Evolutionary conservation across 768 basidiomycete genomes (phyloP).

Genomic region (Lentinula boryana): DNA sequence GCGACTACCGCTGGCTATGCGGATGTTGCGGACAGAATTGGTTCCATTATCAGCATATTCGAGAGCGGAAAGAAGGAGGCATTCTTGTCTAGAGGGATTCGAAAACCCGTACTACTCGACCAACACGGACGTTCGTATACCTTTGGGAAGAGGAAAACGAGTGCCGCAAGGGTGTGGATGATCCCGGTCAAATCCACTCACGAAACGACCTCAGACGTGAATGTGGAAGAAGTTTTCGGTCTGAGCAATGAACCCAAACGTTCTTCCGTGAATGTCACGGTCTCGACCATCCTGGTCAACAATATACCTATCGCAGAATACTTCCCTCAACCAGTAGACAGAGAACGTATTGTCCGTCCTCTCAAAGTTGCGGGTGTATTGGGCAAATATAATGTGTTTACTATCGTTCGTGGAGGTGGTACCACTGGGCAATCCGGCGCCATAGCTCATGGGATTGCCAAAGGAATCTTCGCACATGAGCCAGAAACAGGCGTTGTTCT

Average conservation of each 20-base stretch:
- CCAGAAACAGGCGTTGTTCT: constrained; percentile 62
- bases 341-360: constrained; percentile 79
- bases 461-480: constrained; percentile 66
- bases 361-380: constrained; percentile 78
- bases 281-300: constrained; percentile 78
- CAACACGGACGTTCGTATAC: constrained; percentile 81
- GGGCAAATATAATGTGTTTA: constrained; percentile 77
- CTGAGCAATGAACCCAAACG: constrained; percentile 10
- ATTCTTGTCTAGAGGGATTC: constrained; percentile 39
- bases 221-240: constrained; percentile 23
- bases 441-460: constrained; percentile 69
- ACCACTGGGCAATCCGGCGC: constrained; percentile 93
- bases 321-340: constrained; percentile 70
- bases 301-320: constrained; percentile 72
- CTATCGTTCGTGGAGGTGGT: constrained; percentile 80
- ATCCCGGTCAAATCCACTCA: constrained; percentile 45
- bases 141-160: constrained; percentile 83
- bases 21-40: constrained; percentile 47
- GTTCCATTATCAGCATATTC: constrained; percentile 52
- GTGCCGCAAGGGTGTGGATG: constrained; percentile 90
- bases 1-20: constrained; percentile 50
- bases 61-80: constrained; percentile 58
- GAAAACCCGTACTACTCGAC: constrained; percentile 61
- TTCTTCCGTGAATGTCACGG: constrained; percentile 30
- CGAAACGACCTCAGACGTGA: constrained; percentile 5